These are phyloP conservation scores for Nakazawaea laoshanensis DNA, from an alignment of 805 yeast genomes.

Conservation along the genomic window DNA sequence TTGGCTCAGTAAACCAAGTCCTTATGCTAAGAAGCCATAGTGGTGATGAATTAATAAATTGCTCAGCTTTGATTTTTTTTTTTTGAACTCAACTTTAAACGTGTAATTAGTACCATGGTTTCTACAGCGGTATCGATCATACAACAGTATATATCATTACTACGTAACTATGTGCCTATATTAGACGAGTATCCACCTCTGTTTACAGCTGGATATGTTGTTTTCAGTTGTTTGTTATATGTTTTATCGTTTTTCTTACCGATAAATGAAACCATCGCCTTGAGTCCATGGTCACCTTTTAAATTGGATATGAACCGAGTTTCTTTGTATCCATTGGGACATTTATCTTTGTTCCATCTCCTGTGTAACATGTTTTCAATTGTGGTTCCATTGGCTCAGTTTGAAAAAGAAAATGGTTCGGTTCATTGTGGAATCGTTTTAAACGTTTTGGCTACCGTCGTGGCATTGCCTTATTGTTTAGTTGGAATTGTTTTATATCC, in stretches of 20 bases:
- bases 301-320: conserved; percentile 38
- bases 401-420: conserved; percentile 73
- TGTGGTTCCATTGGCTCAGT: conserved; percentile 50
- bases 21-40: not conserved
- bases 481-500: conserved; percentile 45
- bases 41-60: not conserved
- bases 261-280: conserved; percentile 31
- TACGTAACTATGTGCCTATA: conserved; percentile 7
- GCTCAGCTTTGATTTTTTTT: not conserved
- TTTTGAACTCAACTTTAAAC: not conserved
- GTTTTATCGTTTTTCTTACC: conserved; percentile 22
- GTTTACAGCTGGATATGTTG: conserved; percentile 49
- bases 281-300: conserved; percentile 49
- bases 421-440: conserved; percentile 77
- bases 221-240: conserved; percentile 42
- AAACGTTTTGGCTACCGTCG: conserved; percentile 58
- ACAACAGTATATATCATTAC: conserved; percentile 6
- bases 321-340: conserved; percentile 71
- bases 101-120: too few relatives aligned
- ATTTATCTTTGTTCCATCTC: conserved; percentile 53
- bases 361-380: conserved; percentile 49
- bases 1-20: conserved; percentile 1
- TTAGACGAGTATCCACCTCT: conserved; percentile 42
- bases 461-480: conserved; percentile 57
- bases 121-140: conserved; percentile 7